A percentile compares a stretch with the other conserved stretches of the same genome.
These are phyloP conservation scores for Vanderwaltozyma yarrowii DNA, from an alignment of 805 yeast genomes.

Conservation along the genomic window DNA sequence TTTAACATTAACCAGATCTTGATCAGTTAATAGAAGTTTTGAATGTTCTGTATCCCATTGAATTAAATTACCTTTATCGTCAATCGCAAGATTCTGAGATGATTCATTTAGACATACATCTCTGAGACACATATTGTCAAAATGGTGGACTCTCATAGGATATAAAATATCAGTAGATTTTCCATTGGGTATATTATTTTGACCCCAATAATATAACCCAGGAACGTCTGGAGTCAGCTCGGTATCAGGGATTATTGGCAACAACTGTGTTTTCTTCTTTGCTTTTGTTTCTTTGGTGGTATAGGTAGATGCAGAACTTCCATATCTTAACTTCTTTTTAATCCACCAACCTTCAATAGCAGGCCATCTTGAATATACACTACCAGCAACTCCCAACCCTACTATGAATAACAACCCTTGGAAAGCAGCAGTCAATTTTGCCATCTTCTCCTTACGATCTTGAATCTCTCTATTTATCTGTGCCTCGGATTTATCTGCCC, in stretches of 20 bases:
- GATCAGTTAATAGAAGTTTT: slow-evolving; percentile 34
- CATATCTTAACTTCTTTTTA: slow-evolving; percentile 3
- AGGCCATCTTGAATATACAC: slow-evolving; percentile 30
- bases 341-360: slow-evolving; percentile 27
- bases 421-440: slow-evolving; percentile 36
- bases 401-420: slow-evolving; percentile 34
- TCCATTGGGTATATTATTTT: not conserved
- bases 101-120: slow-evolving; percentile 45
- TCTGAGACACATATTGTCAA: slow-evolving; percentile 49
- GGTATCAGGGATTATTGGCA: slow-evolving; percentile 25
- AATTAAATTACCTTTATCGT: slow-evolving; percentile 58
- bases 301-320: too few species aligned
- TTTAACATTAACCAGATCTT: slow-evolving; percentile 34
- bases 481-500: slow-evolving; percentile 14
- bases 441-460: slow-evolving; percentile 33
- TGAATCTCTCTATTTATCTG: slow-evolving; percentile 12
- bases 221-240: slow-evolving; percentile 35
- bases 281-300: not conserved
- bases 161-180: slow-evolving; percentile 32
- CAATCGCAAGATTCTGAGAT: slow-evolving; percentile 42
- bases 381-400: slow-evolving; percentile 29
- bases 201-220: slow-evolving; percentile 58
- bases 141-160: slow-evolving; percentile 53
- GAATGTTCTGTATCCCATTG: slow-evolving; percentile 45
- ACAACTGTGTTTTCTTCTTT: not conserved